These are phyloP conservation scores for Atkinsonella texensis DNA, from an alignment of 2,329 filamentous ascomycete genomes.

Conservation along the genomic window DNA sequence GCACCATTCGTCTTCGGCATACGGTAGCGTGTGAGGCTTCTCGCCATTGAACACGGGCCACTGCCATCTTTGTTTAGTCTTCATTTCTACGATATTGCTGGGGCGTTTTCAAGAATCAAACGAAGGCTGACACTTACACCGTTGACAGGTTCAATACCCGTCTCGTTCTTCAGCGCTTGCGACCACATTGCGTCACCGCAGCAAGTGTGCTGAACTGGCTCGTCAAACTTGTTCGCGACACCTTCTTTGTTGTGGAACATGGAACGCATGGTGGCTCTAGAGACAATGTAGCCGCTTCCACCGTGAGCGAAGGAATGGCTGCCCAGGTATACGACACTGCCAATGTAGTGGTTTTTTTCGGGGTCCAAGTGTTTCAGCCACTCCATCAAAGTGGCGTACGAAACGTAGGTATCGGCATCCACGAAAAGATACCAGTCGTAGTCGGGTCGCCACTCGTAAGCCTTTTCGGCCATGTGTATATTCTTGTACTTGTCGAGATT, in stretches of 20 bases:
- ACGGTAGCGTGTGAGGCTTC: slow-evolving; percentile 39
- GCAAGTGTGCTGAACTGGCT: slow-evolving; percentile 26
- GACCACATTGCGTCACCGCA: slow-evolving; percentile 42
- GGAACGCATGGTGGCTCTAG: slow-evolving; percentile 36
- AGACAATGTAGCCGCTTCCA: slow-evolving; percentile 43
- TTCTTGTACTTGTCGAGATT: slow-evolving; percentile 51
- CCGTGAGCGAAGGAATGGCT: slow-evolving; percentile 40
- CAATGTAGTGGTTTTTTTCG: slow-evolving; percentile 33
- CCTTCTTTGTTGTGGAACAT: slow-evolving; percentile 29
- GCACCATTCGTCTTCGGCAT: slow-evolving; percentile 37
- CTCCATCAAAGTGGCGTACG: slow-evolving; percentile 38
- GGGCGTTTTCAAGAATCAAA: neutral
- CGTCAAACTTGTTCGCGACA: slow-evolving; percentile 35
- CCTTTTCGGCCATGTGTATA: slow-evolving; percentile 45
- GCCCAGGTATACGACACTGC: slow-evolving; percentile 32
- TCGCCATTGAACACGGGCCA: slow-evolving; percentile 45
- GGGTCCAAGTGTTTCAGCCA: slow-evolving; percentile 35
- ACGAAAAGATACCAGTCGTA: slow-evolving; percentile 49
- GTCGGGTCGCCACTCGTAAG: slow-evolving; percentile 35
- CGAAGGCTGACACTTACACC: slow-evolving; percentile 22
- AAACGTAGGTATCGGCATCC: slow-evolving; percentile 46
- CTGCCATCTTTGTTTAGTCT: slow-evolving; percentile 14
- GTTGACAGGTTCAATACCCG: slow-evolving; percentile 28
- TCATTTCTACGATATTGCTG: too few species aligned
- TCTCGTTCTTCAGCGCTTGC: slow-evolving; percentile 30